Conservation (phyloP, 1,139 yeast genomes). For the Lodderomyces metapsilosis region DNA sequence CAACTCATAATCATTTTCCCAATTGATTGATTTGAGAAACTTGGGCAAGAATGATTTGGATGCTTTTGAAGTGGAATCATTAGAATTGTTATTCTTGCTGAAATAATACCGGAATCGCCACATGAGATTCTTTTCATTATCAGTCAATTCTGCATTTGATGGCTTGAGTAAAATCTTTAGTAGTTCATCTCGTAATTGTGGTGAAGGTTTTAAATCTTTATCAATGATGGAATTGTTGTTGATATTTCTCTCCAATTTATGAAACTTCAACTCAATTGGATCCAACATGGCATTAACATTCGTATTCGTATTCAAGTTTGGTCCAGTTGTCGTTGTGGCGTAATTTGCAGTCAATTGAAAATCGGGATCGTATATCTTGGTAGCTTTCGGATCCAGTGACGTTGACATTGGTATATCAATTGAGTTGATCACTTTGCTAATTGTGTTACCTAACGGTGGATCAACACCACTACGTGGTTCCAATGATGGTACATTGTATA, state of each 20-base stretch:
- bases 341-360: constrained; percentile 21
- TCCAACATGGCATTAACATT: constrained; percentile 37
- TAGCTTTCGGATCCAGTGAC: constrained; percentile 7
- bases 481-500: constrained; percentile 21
- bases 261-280: constrained; percentile 85
- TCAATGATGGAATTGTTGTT: constrained; percentile 77
- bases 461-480: constrained; percentile 4
- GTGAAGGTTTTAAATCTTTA: constrained; percentile 84
- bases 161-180: constrained; percentile 69
- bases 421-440: constrained; percentile 33
- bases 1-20: constrained; percentile 83
- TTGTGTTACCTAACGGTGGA: constrained; percentile 8
- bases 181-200: constrained; percentile 75
- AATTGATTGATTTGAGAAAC: constrained; percentile 80
- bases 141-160: constrained; percentile 77
- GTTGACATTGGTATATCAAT: constrained; percentile 32
- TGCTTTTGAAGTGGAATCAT: constrained; percentile 18
- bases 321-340: background rate
- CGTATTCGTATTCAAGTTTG: constrained; percentile 8
- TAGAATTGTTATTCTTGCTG: constrained; percentile 55
- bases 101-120: constrained; percentile 93
- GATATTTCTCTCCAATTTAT: constrained; percentile 74
- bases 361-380: constrained; percentile 42
- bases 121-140: constrained; percentile 80
- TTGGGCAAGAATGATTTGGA: constrained; percentile 68